Evolutionary conservation across 2,329 filamentous ascomycete species (phyloP), one percentile per base, ranked within the genome.

Genomic region (Colletotrichum lindemuthianum): DNA sequence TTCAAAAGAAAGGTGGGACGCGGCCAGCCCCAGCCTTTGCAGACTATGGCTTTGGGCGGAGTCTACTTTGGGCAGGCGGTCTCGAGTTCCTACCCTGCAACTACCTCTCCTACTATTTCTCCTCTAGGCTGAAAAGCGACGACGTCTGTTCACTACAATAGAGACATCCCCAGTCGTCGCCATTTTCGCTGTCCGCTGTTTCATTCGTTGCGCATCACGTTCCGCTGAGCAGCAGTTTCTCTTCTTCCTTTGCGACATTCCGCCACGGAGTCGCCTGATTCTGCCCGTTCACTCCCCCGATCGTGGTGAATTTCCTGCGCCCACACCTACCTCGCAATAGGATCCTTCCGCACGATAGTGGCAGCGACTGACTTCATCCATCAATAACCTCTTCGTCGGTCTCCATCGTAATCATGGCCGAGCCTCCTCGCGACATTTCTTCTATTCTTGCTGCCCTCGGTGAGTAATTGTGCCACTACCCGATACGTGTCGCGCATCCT

Each of bases 391-490:
- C 24, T 24, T 24, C 24, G 4, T 24, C 24, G 5, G 24, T 24
- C 24, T 24, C 24, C 24, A 24, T 24, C 24, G 59, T 32, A 48
- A 72, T 44, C 66, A 80, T 80, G 78, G 75, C 77, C 44, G 77
- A 80, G 50, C 70, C 75, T 48, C 75, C 76, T 48, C 77, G 76
- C 52, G 76, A 78, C 60, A 81, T 81, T 61, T 76, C 82, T 71
- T 81, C 79, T 66, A 82, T 84, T 64, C 75, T 84, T 68, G 81
- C 81, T 60, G 81, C 81, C 66, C 75, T 84, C 59, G 81, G 81
- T 83, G 78, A 71, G 79, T 72, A 59, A 61, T 57, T 51, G 61
- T 49, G 49, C 60, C 60, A 57, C 40, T 43, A 50, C 54, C 34
- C 60, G 24, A 24, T 4, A 24, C 24, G 24, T 24, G 24, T 24